These are phyloP conservation scores for Zygosaccharomyces bailii DNA, from an alignment of 805 yeast species.

Conservation along the genomic window DNA sequence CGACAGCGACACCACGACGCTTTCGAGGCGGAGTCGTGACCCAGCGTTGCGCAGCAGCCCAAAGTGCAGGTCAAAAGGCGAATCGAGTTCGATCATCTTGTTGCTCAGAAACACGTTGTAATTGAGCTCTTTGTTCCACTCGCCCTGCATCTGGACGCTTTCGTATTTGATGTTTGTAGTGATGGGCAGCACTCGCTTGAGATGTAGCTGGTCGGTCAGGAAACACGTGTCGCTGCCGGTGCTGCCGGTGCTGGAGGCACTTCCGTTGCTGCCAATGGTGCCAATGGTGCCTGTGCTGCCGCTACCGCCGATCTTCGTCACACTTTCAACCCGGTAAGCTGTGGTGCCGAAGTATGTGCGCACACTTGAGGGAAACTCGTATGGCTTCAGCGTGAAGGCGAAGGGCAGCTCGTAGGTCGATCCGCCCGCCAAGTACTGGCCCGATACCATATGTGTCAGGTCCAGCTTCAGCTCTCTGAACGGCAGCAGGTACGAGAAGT, in stretches of 20 bases:
- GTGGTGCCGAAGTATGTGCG: slow-evolving; percentile 17
- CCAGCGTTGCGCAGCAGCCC: slow-evolving; percentile 8
- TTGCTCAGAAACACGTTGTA: slow-evolving; percentile 14
- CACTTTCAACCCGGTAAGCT: slow-evolving; percentile 18
- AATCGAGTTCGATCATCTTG: slow-evolving; percentile 18
- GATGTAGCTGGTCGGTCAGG: slow-evolving; percentile 16
- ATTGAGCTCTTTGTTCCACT: slow-evolving; percentile 13
- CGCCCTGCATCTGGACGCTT: slow-evolving; percentile 12
- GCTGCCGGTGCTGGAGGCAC: slow-evolving; percentile 15
- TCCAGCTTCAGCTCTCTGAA: slow-evolving; percentile 10
- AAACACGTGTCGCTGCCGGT: slow-evolving; percentile 15
- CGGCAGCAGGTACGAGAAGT: slow-evolving; percentile 12
- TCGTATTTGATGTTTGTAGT: slow-evolving; percentile 14
- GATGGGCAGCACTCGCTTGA: slow-evolving; percentile 16
- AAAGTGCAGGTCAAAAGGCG: slow-evolving; percentile 13
- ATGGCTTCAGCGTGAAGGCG: slow-evolving; percentile 13
- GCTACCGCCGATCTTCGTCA: slow-evolving; percentile 8
- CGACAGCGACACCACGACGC: slow-evolving; percentile 11
- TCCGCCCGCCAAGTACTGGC: slow-evolving; percentile 10
- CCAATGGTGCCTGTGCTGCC: background rate
- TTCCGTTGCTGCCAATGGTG: background rate
- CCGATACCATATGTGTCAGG: slow-evolving; percentile 2
- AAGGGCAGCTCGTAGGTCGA: slow-evolving; percentile 19
- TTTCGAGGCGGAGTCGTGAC: slow-evolving; percentile 7
- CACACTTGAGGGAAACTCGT: slow-evolving; percentile 15